Evolutionary conservation across 305 asterid genomes (phyloP).

Genomic region (Fraxinus albicans): DNA sequence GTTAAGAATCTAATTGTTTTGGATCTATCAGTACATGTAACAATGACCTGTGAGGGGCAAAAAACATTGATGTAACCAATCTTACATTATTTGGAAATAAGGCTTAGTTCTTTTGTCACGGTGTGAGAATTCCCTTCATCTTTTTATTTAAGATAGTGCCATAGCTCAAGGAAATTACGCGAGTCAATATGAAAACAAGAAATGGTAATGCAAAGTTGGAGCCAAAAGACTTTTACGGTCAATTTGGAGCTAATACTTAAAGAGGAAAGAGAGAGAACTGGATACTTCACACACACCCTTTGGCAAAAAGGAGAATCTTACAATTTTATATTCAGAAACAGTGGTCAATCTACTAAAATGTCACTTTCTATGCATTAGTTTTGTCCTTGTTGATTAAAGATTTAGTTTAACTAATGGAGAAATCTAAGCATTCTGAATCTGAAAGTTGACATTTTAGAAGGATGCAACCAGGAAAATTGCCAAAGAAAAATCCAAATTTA

Average conservation of each 20-base stretch:
- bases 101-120: not conserved
- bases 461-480: not conserved
- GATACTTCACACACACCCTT: constrained; percentile 27
- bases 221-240: constrained; percentile 33
- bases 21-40: not conserved
- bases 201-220: constrained; percentile 4
- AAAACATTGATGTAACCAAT: not conserved
- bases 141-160: not conserved
- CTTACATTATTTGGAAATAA: not conserved
- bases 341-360: constrained; percentile 14
- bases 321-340: constrained; percentile 19
- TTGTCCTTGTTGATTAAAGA: constrained; percentile 24
- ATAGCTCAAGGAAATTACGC: not conserved
- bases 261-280: constrained; percentile 9
- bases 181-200: not conserved
- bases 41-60: not conserved
- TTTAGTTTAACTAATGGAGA: constrained; percentile 11
- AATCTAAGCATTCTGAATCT: constrained; percentile 6
- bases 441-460: not conserved
- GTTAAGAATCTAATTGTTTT: not conserved
- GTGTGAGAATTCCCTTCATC: not conserved
- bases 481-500: not conserved
- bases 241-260: constrained; percentile 27
- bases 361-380: not conserved
- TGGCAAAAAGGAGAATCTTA: constrained; percentile 44